Conservation (phyloP, 495 filamentous ascomycete genomes). For the Annulohypoxylon nitens region DNA sequence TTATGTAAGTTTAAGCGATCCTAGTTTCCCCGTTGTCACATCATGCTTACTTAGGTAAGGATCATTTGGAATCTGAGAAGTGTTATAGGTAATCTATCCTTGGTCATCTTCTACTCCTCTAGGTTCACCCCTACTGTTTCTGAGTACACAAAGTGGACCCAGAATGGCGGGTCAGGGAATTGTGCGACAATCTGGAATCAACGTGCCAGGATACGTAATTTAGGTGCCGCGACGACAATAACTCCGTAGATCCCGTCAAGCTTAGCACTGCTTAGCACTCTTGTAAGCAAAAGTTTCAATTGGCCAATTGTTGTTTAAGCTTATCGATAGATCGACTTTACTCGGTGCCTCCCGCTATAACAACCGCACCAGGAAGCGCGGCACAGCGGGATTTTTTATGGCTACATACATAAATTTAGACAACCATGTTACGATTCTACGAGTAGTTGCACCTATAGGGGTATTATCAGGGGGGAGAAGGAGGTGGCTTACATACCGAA, state of each 20-base stretch:
- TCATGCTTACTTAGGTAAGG: constrained; percentile 3
- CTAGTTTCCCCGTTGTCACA: not conserved
- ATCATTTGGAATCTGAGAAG: not conserved
- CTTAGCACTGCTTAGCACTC: not conserved
- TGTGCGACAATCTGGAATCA: too few relatives aligned
- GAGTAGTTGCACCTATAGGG: constrained; percentile 2
- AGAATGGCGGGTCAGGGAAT: not conserved
- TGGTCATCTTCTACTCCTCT: not conserved
- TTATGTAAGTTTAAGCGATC: not conserved
- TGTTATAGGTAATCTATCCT: not conserved
- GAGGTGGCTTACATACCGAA: constrained; percentile 7
- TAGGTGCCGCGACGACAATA: constrained; percentile 7
- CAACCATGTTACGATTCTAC: not conserved
- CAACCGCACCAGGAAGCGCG: not conserved
- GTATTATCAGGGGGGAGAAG: not conserved
- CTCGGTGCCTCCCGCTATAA: not conserved
- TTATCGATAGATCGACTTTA: constrained; percentile 25
- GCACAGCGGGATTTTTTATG: not conserved
- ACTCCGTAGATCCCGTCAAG: constrained; percentile 1
- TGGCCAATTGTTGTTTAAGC: constrained; percentile 28
- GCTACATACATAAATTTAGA: not conserved
- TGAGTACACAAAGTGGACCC: not conserved
- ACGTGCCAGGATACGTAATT: not conserved
- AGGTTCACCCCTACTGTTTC: not conserved
- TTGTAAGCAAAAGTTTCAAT: not conserved